Conservation (phyloP, 2,329 filamentous ascomycete genomes). For the Aspergillus sp. region DNA sequence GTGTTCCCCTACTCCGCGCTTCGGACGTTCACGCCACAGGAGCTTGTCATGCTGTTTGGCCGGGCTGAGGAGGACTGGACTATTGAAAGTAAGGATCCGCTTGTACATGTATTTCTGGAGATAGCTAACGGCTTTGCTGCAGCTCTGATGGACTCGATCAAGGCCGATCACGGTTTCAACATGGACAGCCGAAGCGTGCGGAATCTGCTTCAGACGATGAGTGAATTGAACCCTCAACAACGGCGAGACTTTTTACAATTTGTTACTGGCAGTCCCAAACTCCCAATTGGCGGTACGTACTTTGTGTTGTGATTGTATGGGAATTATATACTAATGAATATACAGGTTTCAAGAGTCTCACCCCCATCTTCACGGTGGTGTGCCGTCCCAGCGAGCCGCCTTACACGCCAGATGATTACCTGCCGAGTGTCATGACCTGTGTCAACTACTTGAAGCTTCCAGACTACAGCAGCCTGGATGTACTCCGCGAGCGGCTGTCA, state of each 20-base stretch:
- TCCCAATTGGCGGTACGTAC: constrained; percentile 87
- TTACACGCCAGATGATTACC: constrained; percentile 90
- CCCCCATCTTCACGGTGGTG: constrained; percentile 97
- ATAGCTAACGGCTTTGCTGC: constrained; percentile 30
- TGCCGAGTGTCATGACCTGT: constrained; percentile 99
- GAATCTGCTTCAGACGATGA: constrained; percentile 93
- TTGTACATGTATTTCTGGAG: too few species aligned
- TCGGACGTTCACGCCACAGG: constrained; percentile 90
- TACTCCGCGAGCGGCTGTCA: constrained; percentile 75
- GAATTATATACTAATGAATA: constrained; percentile 34
- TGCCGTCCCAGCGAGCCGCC: constrained; percentile 98
- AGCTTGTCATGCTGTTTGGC: constrained; percentile 92
- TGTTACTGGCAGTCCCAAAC: constrained; percentile 94
- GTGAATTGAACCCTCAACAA: constrained; percentile 71
- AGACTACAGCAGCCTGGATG: constrained; percentile 79
- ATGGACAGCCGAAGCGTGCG: constrained; percentile 96
- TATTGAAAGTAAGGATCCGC: constrained; percentile 77
- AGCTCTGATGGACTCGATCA: constrained; percentile 97
- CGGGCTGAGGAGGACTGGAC: constrained; percentile 95
- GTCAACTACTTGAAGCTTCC: constrained; percentile 98
- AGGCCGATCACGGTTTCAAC: constrained; percentile 97
- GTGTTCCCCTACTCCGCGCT: constrained; percentile 95
- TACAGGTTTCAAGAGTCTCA: constrained; percentile 90
- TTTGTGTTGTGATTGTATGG: neutral
- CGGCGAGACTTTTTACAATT: constrained; percentile 96